Evolutionary conservation across 2,329 filamentous ascomycete genomes (phyloP), one percentile per base, ranked within the genome.

Genomic region (Sordariomycetes sp.): DNA sequence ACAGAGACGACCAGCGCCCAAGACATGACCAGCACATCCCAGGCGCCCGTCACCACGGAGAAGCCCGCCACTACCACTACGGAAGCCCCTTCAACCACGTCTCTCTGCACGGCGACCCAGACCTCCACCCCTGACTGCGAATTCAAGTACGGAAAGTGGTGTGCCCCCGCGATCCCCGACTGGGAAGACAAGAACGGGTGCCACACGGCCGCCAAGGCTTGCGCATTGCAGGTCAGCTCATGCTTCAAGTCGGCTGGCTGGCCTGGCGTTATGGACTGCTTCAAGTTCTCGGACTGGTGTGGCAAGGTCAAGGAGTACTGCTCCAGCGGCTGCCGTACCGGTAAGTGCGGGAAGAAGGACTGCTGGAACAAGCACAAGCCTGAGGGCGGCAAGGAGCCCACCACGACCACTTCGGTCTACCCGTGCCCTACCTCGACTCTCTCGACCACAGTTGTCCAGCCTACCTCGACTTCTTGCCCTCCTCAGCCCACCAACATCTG

Each of bases 71-170:
- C 32, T 2, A 38, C 37, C 15, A 44, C 37, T 14, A 59, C 59
- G 12, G 53, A 49, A 19, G 50, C 53, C 25, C 46, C 59, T n/a
- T n/a, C n/a, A n/a, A n/a, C n/a, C n/a, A n/a, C n/a, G n/a, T n/a
- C n/a, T n/a, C 49, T 68, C 34, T 75, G 70, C 52, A 69, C 63
- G 8, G 53, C 60, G 31, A 71, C 66, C 17, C 49, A 55, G 17
- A 57, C 61, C 9, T 49, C 61, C 17, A 62, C 67, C 8, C 51
- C 66, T 31, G 57, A 53, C 20, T 75, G 70, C 51, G 70, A 75
- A 48, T 75, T 70, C 52, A 56, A 64, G 42, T 66, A 65, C 42
- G 72, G 71, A 31, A 63, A 59, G 39, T 75, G 70, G 69, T 73
- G 68, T 47, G 62, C 61, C 24, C 58, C 57, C 30, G 59, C 67